These are phyloP conservation scores for Trichoderma sp. DNA, from an alignment of 2,329 filamentous ascomycete species.

Conservation along the genomic window DNA sequence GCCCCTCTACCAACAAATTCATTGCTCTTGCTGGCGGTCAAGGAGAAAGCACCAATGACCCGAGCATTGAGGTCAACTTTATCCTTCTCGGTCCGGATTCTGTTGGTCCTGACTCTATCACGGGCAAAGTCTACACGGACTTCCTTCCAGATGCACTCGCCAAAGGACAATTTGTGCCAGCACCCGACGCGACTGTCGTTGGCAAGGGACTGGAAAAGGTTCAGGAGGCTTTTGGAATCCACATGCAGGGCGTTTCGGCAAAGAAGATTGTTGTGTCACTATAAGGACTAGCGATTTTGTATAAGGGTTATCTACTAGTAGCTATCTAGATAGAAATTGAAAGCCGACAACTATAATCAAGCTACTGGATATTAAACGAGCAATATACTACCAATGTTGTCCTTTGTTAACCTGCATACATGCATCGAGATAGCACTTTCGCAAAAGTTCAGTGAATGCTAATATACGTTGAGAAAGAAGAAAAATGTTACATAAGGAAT, in stretches of 20 bases:
- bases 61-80: not conserved
- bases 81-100: not conserved
- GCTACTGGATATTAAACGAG: not conserved
- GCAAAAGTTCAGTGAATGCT: too few relatives aligned
- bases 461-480: too few relatives aligned
- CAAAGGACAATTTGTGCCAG: not conserved
- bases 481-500: too few relatives aligned
- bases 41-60: not conserved
- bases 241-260: not conserved
- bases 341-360: not conserved
- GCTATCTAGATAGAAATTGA: not conserved
- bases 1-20: not conserved
- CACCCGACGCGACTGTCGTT: not conserved
- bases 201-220: not conserved
- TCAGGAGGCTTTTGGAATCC: not conserved
- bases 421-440: too few relatives aligned
- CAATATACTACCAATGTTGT: too few relatives aligned
- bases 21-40: not conserved
- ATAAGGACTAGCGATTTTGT: not conserved
- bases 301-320: not conserved
- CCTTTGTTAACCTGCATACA: not conserved
- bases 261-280: not conserved
- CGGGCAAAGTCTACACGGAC: not conserved
- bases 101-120: not conserved
- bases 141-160: not conserved